Percentiles rank a stretch among this genome's conserved stretches.
Evolutionary conservation across 768 basidiomycete species (phyloP).

Genomic region (Suillus fuscotomentosus): DNA sequence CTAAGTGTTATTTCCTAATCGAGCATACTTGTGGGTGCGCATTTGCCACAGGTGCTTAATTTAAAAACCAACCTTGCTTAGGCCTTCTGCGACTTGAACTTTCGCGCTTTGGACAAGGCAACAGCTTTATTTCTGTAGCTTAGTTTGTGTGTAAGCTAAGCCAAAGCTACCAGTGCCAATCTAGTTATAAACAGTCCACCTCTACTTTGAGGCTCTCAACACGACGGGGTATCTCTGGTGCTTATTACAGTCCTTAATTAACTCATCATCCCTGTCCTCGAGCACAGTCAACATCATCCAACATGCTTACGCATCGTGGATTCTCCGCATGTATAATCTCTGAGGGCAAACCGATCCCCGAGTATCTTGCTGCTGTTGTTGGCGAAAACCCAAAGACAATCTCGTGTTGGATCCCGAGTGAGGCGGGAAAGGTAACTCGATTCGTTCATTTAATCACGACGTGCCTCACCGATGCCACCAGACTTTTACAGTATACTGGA

Average conservation of each 20-base stretch:
- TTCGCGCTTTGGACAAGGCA: slow-evolving; percentile 12
- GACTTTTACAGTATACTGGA: slow-evolving; percentile 65
- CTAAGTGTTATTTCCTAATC: slow-evolving; percentile 2
- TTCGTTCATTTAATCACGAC: slow-evolving; percentile 10
- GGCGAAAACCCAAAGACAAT: slow-evolving; percentile 44
- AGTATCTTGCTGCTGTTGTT: slow-evolving; percentile 53
- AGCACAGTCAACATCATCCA: neutral
- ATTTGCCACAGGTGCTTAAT: slow-evolving; percentile 5
- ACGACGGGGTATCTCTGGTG: neutral
- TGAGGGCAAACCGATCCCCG: slow-evolving; percentile 46
- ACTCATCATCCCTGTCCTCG: slow-evolving; percentile 8
- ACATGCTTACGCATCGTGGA: slow-evolving; percentile 54
- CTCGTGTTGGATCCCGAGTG: slow-evolving; percentile 69
- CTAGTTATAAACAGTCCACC: neutral
- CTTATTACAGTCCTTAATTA: slow-evolving; percentile 12
- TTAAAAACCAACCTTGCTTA: slow-evolving; percentile 7
- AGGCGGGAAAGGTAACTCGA: slow-evolving; percentile 48
- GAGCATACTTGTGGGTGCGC: slow-evolving; percentile 16
- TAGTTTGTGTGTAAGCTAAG: slow-evolving; percentile 10
- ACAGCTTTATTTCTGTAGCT: slow-evolving; percentile 3
- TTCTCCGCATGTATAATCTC: slow-evolving; percentile 72
- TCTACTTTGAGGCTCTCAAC: neutral
- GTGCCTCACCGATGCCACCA: slow-evolving; percentile 22
- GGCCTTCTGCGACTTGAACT: neutral
- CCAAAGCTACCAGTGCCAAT: neutral